A percentile compares a stretch with the other conserved stretches of the same genome.
These are phyloP conservation scores for Dothistroma septosporum DNA, from an alignment of 2,329 filamentous ascomycete species.

Conservation along the genomic window DNA sequence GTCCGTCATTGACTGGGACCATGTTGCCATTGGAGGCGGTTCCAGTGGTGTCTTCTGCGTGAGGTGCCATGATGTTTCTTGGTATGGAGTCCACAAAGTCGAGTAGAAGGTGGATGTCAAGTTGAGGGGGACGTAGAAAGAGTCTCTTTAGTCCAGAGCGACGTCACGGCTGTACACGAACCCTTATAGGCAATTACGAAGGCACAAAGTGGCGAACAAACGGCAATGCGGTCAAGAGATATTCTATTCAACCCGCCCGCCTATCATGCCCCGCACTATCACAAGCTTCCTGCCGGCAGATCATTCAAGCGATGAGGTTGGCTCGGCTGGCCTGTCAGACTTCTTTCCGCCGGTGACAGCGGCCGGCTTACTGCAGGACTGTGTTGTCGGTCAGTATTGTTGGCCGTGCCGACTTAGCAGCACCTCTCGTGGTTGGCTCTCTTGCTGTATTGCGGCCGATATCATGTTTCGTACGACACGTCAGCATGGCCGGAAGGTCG, in stretches of 20 bases:
- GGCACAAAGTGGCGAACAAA: not conserved
- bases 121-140: not conserved
- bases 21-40: slow-evolving; percentile 26
- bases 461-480: too few species aligned
- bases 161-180: not conserved
- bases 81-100: not conserved
- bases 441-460: not conserved
- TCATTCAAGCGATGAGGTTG: not conserved
- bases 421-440: not conserved
- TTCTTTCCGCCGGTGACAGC: not conserved
- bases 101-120: not conserved
- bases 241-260: not conserved
- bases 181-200: not conserved
- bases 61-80: slow-evolving; percentile 29
- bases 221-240: not conserved
- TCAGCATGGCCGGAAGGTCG: too few species aligned
- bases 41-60: slow-evolving; percentile 27
- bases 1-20: slow-evolving; percentile 30
- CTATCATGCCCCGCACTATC: not conserved
- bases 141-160: not conserved
- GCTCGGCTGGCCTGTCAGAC: not conserved
- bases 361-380: not conserved
- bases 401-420: not conserved
- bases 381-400: not conserved
- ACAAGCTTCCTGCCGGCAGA: not conserved